Evolutionary conservation across 805 yeast species (phyloP), one percentile per base, ranked within the genome.

Genomic region (Ogataea neopini): DNA sequence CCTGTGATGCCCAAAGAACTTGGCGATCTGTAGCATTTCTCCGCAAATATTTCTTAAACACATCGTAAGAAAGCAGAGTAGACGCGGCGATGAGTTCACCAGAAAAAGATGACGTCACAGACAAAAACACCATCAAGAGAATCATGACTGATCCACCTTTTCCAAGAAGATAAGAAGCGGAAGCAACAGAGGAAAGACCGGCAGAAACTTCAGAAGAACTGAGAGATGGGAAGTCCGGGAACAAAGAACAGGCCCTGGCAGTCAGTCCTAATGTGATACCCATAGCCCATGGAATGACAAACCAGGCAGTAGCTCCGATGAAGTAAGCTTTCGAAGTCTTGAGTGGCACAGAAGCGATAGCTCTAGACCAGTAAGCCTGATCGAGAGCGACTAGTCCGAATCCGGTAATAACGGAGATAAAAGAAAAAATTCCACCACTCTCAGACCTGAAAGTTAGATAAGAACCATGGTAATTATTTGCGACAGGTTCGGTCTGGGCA

Each of bases 71-170:
- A 52, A 68, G 67, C 40, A 75, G 64, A 9, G 77, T 67, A 3
- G 77, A 72, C 4, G 74, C 77, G 3, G 80, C 76, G 58, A 75
- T 70, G 47, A 74, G 65, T 59, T 75, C 79, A 20, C 78, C 74
- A 20, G 77, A 72, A 74, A 75, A 72, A 47, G 79, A 77, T 17
- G 77, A 72, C 1, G 80, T 75, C 14, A 70, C 76, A 19, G 79
- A 77, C 72, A 73, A 71, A 58, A 74, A 75, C 4, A 74, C 68
- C 62, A 75, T 61, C 33, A 74, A 56, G 39, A 75, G 66, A 10
- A 76, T 65, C 54, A 71, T 67, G 23, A 70, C 77, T 2, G 75
- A 74, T 25, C 80, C 80, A 38, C 73, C 70, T 43, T 64, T 74
- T 41, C 80, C 80, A 53, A 75, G 64, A 28, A 75, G 63, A 2